Base-by-base conservation (phyloP, 2,329 filamentous ascomycete species). In the Clonostachys solani region DNA sequence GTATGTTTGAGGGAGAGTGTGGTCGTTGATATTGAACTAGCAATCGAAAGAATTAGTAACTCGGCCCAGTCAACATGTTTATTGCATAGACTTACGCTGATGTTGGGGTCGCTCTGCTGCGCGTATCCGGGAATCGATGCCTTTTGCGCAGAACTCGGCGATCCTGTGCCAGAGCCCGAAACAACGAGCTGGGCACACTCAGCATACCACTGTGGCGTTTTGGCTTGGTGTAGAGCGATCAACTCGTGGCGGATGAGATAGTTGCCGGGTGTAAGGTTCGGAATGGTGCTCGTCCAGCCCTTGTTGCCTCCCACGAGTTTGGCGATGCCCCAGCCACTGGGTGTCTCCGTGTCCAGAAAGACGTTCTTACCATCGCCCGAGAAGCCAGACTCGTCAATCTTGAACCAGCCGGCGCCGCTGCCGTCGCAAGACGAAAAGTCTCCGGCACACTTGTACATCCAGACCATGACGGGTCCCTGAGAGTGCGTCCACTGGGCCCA, bases 381-480 rank as follows among this genome's bases (percentile, higher is more conserved):
- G 48, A 78, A 63, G 35, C 75, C 77, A 58, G 69, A 67, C 57
- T 81, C 68, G 54, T 78, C 74, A 52, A 81, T 78, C 68, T 81
- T 81, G 71, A 81, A 82, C 78, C 78, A 82, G 46, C 68, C 67
- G 54, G 72, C 68, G 33, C 72, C 69, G 43, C 71, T 73, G 36
- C 78, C 78, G 50, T 77, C 70, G 56, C 76, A 80, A 35, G 66
- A 60, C 12, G 60, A 61, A 59, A 78, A 78, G 44, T 66, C 69
- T 35, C 67, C 65, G 4, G 72, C 59, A 60, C 77, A 81, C 50
- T 76, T 72, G 49, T 54, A 54, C 52, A 77, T 58, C 72, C 73
- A 81, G 3, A 82, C 78, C 69, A 81, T 77, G 38, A 82, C 74
- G 15, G 78, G 78, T 2, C 78, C 78, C 56, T 81, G 77, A 47